Percentiles rank a stretch among this genome's conserved stretches.
Conservation (phyloP, 495 filamentous ascomycete species). For the Podospora pseudopauciseta region DNA sequence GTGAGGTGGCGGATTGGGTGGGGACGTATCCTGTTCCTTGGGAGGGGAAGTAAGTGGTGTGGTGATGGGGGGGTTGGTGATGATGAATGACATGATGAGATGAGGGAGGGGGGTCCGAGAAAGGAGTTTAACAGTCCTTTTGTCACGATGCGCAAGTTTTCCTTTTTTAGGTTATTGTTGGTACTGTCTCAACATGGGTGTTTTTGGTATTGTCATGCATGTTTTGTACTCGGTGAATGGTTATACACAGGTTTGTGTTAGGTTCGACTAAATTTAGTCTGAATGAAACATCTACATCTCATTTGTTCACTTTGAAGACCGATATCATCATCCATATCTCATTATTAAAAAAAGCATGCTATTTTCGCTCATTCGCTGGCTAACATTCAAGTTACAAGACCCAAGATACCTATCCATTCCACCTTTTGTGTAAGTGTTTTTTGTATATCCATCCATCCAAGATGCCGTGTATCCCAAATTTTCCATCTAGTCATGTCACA, state of each 20-base stretch:
- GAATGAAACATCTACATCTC: too few species aligned
- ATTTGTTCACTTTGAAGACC: too few species aligned
- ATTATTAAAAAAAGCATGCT: too few species aligned
- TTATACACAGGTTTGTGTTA: too few species aligned
- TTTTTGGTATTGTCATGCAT: not conserved
- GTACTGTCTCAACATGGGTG: not conserved
- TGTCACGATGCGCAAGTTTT: not conserved
- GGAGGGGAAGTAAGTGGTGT: slow-evolving; percentile 35
- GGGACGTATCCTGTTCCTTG: slow-evolving; percentile 88
- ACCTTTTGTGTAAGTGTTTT: not conserved
- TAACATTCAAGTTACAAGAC: not conserved
- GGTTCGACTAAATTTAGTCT: too few species aligned
- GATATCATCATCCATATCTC: too few species aligned
- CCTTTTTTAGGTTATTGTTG: not conserved
- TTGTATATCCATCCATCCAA: not conserved
- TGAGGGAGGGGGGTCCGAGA: not conserved
- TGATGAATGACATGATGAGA: slow-evolving; percentile 1
- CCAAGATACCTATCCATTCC: not conserved
- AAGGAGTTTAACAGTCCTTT: not conserved
- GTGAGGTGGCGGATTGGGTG: slow-evolving; percentile 95
- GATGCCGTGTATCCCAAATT: too few species aligned
- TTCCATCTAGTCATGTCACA: too few species aligned
- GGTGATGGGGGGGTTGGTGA: slow-evolving; percentile 6
- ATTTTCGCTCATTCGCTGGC: not conserved
- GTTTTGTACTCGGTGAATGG: not conserved